These are phyloP conservation scores for Hypoxylon sp. DNA, from an alignment of 2,329 filamentous ascomycete genomes.

Conservation along the genomic window DNA sequence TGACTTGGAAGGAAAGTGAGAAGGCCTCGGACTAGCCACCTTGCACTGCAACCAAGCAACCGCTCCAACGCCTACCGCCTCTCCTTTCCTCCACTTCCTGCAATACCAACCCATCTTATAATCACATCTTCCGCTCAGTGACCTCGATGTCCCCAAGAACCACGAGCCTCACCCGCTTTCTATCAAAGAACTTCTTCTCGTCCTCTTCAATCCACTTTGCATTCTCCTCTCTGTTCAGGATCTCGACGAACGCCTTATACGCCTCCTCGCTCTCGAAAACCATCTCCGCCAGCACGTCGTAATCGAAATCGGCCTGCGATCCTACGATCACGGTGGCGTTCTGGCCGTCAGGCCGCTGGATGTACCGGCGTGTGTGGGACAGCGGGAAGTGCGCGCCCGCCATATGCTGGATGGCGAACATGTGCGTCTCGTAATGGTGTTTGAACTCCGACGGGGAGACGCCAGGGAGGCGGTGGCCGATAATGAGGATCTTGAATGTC, in stretches of 20 bases:
- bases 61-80: neutral
- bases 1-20: neutral
- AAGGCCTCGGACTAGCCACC: neutral
- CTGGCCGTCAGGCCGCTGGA: constrained; percentile 17
- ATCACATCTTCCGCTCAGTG: constrained; percentile 9
- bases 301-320: constrained; percentile 26
- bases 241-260: neutral
- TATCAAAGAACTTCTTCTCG: neutral
- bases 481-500: constrained; percentile 16
- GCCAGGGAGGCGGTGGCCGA: constrained; percentile 17
- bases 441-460: constrained; percentile 36
- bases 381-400: constrained; percentile 28
- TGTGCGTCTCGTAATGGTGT: constrained; percentile 34
- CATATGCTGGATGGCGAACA: constrained; percentile 32
- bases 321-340: constrained; percentile 11
- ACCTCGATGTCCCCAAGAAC: neutral
- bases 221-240: neutral
- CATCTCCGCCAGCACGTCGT: constrained; percentile 23
- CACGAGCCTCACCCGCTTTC: neutral
- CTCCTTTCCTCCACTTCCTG: neutral
- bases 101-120: neutral
- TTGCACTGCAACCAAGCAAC: neutral
- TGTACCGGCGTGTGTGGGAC: constrained; percentile 33
- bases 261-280: constrained; percentile 11
- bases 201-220: constrained; percentile 1